A percentile compares a stretch with the other conserved stretches of the same genome.
These are phyloP conservation scores for Trichoderma pleuroti DNA, from an alignment of 2,329 filamentous ascomycete genomes.

Conservation along the genomic window DNA sequence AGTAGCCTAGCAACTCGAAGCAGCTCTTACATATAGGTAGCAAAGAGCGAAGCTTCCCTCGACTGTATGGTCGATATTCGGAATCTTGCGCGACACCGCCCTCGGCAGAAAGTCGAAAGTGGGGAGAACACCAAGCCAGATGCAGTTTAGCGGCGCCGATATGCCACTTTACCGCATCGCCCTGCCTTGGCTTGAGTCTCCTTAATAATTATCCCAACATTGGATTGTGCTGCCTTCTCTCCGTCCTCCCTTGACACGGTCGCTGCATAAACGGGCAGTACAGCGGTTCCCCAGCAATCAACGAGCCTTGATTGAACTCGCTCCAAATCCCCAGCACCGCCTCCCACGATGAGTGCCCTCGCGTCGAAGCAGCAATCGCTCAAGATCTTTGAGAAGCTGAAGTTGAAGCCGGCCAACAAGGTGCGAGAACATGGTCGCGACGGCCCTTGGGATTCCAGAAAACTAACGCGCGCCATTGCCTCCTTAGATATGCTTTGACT, in stretches of 20 bases:
- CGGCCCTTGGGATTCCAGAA: neutral
- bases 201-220: constrained; percentile 33
- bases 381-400: constrained; percentile 96
- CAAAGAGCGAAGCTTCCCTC: neutral
- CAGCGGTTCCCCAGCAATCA: neutral
- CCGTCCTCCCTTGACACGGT: constrained; percentile 1
- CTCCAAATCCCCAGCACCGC: constrained; percentile 1
- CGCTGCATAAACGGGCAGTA: constrained; percentile 1
- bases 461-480: neutral
- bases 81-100: constrained; percentile 32
- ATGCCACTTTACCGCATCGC: constrained; percentile 42
- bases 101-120: constrained; percentile 35
- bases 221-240: neutral
- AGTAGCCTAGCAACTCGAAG: neutral
- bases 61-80: neutral
- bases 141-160: constrained; percentile 36
- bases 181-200: constrained; percentile 30
- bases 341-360: constrained; percentile 57
- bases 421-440: constrained; percentile 45
- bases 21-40: neutral
- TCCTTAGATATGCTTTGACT: constrained; percentile 91
- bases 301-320: neutral
- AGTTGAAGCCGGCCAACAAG: constrained; percentile 92
- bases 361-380: constrained; percentile 94
- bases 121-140: constrained; percentile 28